Evolutionary conservation across 2,329 filamentous ascomycete species (phyloP).

Genomic region (Tolypocladium ophioglossoides): DNA sequence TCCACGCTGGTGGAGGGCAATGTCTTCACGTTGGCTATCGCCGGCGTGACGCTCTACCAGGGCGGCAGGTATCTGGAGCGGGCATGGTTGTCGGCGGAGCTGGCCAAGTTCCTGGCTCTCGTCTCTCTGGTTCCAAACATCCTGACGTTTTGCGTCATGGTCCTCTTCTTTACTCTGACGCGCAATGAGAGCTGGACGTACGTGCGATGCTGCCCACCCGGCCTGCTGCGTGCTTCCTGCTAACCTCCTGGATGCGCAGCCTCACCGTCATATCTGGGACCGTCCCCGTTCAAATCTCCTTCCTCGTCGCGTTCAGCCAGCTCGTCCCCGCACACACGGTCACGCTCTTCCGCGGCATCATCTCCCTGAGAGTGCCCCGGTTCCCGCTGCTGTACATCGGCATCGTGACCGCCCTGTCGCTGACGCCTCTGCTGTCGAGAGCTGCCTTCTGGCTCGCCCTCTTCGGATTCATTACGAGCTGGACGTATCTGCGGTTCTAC

Average conservation of each 20-base stretch:
- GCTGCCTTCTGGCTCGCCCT: constrained; percentile 71
- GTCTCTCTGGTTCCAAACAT: constrained; percentile 72
- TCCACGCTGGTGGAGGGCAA: constrained; percentile 89
- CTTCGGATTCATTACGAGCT: constrained; percentile 77
- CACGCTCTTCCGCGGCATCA: constrained; percentile 75
- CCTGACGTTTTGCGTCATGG: constrained; percentile 60
- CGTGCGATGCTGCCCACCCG: constrained; percentile 18
- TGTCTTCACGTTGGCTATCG: constrained; percentile 72
- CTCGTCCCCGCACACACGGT: constrained; percentile 96
- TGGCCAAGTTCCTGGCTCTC: constrained; percentile 79
- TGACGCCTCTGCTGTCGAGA: constrained; percentile 50
- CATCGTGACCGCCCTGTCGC: constrained; percentile 54
- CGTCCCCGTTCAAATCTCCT: constrained; percentile 80
- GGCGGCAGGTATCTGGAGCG: constrained; percentile 91
- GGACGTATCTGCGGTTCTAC: constrained; percentile 95
- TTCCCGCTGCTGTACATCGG: constrained; percentile 65
- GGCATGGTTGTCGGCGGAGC: constrained; percentile 86
- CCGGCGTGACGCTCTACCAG: constrained; percentile 72
- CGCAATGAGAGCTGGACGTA: constrained; percentile 59
- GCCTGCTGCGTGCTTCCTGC: background rate
- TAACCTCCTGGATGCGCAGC: constrained; percentile 28
- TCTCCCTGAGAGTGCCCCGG: constrained; percentile 76
- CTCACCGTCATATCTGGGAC: constrained; percentile 79
- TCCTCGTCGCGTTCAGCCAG: constrained; percentile 95
- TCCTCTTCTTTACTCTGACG: constrained; percentile 62